phyloP scores from a whole-genome alignment of 768 basidiomycete species.

The Holtermannia corniformis region DNA sequence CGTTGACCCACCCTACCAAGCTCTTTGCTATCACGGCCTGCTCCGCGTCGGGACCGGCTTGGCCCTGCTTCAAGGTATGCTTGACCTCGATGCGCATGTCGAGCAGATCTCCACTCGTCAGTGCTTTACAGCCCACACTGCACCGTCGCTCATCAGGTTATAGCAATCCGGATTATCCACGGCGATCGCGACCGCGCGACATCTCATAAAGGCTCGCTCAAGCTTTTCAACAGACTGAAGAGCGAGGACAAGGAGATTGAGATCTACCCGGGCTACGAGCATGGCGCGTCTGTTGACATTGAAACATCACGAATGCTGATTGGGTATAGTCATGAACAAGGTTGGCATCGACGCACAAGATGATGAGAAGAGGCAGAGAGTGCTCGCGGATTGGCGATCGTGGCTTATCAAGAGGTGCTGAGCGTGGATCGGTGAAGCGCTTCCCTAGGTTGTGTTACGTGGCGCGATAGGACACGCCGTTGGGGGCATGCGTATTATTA shows the following conservation, averaged over 20 bases:
- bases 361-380: conserved; percentile 40
- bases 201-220: conserved; percentile 33
- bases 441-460: too few species aligned
- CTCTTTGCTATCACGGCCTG: conserved; percentile 40
- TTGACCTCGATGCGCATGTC: conserved; percentile 27
- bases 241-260: conserved; percentile 40
- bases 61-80: conserved; percentile 37
- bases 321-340: conserved; percentile 33
- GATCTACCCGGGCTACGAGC: conserved; percentile 44
- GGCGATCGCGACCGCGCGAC: conserved; percentile 40
- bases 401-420: conserved; percentile 39
- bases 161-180: conserved; percentile 42
- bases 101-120: conserved; percentile 35
- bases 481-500: too few species aligned
- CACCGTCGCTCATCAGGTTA: neutral
- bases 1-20: conserved; percentile 13
- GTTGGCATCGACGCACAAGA: conserved; percentile 37
- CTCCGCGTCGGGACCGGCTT: conserved; percentile 42
- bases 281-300: conserved; percentile 23
- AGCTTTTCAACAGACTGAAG: conserved; percentile 33
- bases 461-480: too few species aligned
- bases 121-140: conserved; percentile 9
- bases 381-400: conserved; percentile 37
- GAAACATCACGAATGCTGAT: neutral
- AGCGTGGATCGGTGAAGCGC: neutral